Evolutionary conservation across 2,329 filamentous ascomycete genomes (phyloP).

Genomic region (Fusarium tuaranense): DNA sequence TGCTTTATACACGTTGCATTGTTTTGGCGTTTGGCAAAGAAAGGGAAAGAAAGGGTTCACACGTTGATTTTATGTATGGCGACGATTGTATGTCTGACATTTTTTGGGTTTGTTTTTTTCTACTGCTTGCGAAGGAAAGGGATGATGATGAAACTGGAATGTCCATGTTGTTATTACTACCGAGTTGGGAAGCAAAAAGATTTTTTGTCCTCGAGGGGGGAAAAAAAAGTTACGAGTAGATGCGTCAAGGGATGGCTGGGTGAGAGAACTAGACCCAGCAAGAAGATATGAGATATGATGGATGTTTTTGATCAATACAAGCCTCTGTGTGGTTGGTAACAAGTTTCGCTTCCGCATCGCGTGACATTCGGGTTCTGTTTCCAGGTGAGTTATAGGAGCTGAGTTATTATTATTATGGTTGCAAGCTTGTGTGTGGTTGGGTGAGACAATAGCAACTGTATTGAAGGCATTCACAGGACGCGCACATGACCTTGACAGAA

Average conservation of each 20-base stretch:
- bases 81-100: slow-evolving; percentile 9
- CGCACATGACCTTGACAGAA: slow-evolving; percentile 7
- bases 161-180: slow-evolving; percentile 10
- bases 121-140: slow-evolving; percentile 1
- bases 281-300: slow-evolving; percentile 3
- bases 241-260: slow-evolving; percentile 2
- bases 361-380: background rate
- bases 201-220: slow-evolving; percentile 1
- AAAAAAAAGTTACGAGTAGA: slow-evolving; percentile 29
- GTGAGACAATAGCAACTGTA: slow-evolving; percentile 24
- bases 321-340: background rate
- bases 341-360: background rate
- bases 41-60: slow-evolving; percentile 18
- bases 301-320: slow-evolving; percentile 8
- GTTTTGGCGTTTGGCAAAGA: slow-evolving; percentile 35
- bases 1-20: slow-evolving; percentile 23
- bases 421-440: background rate
- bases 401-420: background rate
- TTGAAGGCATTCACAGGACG: slow-evolving; percentile 16
- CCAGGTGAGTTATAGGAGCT: background rate
- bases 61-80: slow-evolving; percentile 16
- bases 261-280: slow-evolving; percentile 9
- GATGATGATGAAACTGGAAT: slow-evolving; percentile 35
- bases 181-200: background rate
- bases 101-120: background rate